These are phyloP conservation scores for Alternaria brassicicola DNA, from an alignment of 2,329 filamentous ascomycete species.

Conservation along the genomic window DNA sequence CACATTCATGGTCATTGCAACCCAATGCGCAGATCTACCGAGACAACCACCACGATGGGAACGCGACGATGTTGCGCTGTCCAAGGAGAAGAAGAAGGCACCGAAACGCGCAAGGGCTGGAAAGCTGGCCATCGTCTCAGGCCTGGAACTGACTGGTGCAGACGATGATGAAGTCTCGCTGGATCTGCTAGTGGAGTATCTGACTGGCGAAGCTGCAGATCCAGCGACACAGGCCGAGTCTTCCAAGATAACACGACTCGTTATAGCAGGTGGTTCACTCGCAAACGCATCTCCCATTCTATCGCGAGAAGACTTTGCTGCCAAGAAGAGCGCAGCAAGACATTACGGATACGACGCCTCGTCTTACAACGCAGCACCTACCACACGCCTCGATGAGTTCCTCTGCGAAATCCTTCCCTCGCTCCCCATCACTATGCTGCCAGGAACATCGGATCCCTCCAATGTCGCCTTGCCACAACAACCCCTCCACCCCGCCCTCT, in stretches of 20 bases:
- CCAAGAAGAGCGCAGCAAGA: constrained; percentile 63
- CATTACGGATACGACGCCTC: constrained; percentile 95
- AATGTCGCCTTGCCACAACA: constrained; percentile 92
- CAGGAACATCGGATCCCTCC: constrained; percentile 83
- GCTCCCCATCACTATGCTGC: constrained; percentile 86
- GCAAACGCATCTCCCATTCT: constrained; percentile 56
- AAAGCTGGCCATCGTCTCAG: constrained; percentile 89
- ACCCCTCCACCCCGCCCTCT: constrained; percentile 90
- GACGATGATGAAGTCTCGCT: constrained; percentile 76
- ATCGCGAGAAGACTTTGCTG: constrained; percentile 53
- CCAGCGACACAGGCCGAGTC: constrained; percentile 64
- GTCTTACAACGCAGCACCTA: constrained; percentile 84
- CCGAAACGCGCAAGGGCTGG: constrained; percentile 56
- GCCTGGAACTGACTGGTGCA: constrained; percentile 79
- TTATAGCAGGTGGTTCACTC: constrained; percentile 92
- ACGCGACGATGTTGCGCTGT: constrained; percentile 59
- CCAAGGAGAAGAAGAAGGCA: constrained; percentile 44
- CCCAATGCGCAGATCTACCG: constrained; percentile 85
- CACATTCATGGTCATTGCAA: constrained; percentile 89
- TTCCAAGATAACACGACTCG: constrained; percentile 76
- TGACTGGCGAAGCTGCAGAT: constrained; percentile 79
- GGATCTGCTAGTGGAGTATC: constrained; percentile 81
- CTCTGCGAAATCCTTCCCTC: constrained; percentile 80
- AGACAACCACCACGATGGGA: constrained; percentile 83
- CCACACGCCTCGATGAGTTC: constrained; percentile 82